Conservation (phyloP, 441 rosid species). For the Melastoma candidum region DNA sequence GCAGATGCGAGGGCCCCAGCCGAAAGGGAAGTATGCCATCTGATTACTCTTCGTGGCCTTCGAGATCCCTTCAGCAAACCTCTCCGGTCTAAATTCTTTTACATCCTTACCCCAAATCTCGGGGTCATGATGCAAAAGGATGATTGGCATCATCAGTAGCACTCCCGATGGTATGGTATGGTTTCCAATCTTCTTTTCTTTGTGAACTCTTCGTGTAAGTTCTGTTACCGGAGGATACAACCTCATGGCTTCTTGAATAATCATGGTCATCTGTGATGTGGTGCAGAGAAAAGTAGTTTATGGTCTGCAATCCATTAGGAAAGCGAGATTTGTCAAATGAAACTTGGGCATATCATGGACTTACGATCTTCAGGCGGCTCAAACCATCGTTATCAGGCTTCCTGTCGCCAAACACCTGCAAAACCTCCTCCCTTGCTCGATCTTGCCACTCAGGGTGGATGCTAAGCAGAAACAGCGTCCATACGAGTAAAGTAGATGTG, state of each 20-base stretch:
- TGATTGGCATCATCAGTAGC: constrained; percentile 26
- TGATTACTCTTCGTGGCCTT: constrained; percentile 28
- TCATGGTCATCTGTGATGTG: constrained; percentile 32
- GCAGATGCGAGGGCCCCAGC: constrained; percentile 44
- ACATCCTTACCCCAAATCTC: constrained; percentile 36
- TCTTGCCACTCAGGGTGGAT: constrained; percentile 53
- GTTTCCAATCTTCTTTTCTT: constrained; percentile 27
- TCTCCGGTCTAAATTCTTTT: constrained; percentile 37
- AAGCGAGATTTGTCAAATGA: not conserved
- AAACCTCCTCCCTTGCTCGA: constrained; percentile 38
- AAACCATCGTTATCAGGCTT: constrained; percentile 27
- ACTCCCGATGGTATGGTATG: constrained; percentile 33
- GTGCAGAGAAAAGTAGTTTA: not conserved
- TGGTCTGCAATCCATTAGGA: not conserved
- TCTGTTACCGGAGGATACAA: constrained; percentile 36
- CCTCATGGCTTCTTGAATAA: constrained; percentile 36
- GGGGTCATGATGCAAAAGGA: constrained; percentile 40
- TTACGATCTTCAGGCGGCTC: constrained; percentile 30
- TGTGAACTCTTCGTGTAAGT: constrained; percentile 19
- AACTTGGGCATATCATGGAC: constrained; percentile 5
- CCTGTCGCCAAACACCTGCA: constrained; percentile 21
- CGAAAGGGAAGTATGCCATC: constrained; percentile 29
- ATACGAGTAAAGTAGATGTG: constrained; percentile 31
- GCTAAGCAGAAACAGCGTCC: constrained; percentile 13
- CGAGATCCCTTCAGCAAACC: constrained; percentile 35